These are phyloP conservation scores for Populus pruinosa DNA, from an alignment of 345 rosid species.

Conservation along the genomic window DNA sequence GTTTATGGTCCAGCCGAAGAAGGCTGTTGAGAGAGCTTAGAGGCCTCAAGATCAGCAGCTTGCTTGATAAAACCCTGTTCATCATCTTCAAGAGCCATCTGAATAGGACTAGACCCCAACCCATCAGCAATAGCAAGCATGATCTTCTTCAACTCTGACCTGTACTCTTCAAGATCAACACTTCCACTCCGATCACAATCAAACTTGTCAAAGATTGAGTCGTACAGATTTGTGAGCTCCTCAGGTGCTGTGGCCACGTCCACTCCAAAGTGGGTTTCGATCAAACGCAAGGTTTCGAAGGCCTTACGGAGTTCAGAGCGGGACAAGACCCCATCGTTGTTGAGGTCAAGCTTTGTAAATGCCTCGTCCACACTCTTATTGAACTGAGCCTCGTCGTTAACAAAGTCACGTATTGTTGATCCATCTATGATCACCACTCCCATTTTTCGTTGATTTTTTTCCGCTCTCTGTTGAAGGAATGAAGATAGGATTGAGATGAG, in stretches of 20 bases:
- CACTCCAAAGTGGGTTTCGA: slow-evolving; percentile 61
- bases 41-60: slow-evolving; percentile 80
- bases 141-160: slow-evolving; percentile 61
- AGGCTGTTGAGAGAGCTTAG: background rate
- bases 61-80: slow-evolving; percentile 46
- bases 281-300: slow-evolving; percentile 57
- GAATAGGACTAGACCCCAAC: slow-evolving; percentile 57
- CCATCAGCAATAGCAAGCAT: slow-evolving; percentile 79
- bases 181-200: slow-evolving; percentile 56
- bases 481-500: too few species aligned
- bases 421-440: slow-evolving; percentile 71
- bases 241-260: slow-evolving; percentile 52
- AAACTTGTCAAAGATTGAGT: slow-evolving; percentile 64
- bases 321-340: slow-evolving; percentile 70
- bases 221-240: slow-evolving; percentile 49
- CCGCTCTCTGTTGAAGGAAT: background rate
- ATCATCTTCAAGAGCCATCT: slow-evolving; percentile 62
- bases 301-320: slow-evolving; percentile 59
- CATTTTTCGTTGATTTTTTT: slow-evolving; percentile 27
- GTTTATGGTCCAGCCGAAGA: background rate
- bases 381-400: slow-evolving; percentile 49
- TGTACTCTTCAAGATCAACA: slow-evolving; percentile 53
- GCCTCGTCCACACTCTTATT: slow-evolving; percentile 43
- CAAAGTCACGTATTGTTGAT: slow-evolving; percentile 60
- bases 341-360: slow-evolving; percentile 47